A percentile compares a stretch with the other conserved stretches of the same genome.
Evolutionary conservation across 768 basidiomycete species (phyloP).

Genomic region (Kwoniella mangroviensis): DNA sequence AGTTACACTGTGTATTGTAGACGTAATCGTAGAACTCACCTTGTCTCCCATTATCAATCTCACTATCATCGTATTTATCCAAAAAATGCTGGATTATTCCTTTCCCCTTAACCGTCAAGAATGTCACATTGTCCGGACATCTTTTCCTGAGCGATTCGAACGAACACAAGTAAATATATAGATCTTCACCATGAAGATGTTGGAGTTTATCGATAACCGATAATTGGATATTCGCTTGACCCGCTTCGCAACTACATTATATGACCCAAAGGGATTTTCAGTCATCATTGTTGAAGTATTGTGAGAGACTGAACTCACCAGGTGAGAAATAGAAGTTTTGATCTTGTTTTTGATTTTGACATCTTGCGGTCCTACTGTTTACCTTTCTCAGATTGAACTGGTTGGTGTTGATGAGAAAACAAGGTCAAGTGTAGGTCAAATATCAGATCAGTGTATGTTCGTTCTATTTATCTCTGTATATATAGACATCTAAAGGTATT

Average conservation of each 20-base stretch:
- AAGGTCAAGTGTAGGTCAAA: too few relatives aligned
- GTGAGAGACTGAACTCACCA: too few relatives aligned
- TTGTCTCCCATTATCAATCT: not conserved
- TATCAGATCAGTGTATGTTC: too few relatives aligned
- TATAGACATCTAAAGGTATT: too few relatives aligned
- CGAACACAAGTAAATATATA: conserved; percentile 24
- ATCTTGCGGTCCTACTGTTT: not conserved
- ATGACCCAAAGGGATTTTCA: not conserved
- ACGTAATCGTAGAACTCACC: not conserved
- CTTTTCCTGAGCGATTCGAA: conserved; percentile 2
- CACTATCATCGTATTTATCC: conserved; percentile 6
- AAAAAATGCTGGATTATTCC: conserved; percentile 9
- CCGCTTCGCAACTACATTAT: conserved; percentile 24
- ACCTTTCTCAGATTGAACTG: too few relatives aligned
- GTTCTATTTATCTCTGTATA: too few relatives aligned
- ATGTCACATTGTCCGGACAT: conserved; percentile 12
- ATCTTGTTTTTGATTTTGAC: not conserved
- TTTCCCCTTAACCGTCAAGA: conserved; percentile 15
- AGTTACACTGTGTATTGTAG: too few relatives aligned
- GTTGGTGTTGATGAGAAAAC: too few relatives aligned
- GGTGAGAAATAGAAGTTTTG: not conserved
- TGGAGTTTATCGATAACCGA: conserved; percentile 17
- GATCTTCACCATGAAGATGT: conserved; percentile 11
- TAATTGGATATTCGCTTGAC: conserved; percentile 24
- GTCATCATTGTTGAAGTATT: too few relatives aligned